Percentiles rank a stretch among this genome's conserved stretches.
phyloP scores from a whole-genome alignment of 2,329 filamentous ascomycete genomes.

The Claviceps fusiformis region DNA sequence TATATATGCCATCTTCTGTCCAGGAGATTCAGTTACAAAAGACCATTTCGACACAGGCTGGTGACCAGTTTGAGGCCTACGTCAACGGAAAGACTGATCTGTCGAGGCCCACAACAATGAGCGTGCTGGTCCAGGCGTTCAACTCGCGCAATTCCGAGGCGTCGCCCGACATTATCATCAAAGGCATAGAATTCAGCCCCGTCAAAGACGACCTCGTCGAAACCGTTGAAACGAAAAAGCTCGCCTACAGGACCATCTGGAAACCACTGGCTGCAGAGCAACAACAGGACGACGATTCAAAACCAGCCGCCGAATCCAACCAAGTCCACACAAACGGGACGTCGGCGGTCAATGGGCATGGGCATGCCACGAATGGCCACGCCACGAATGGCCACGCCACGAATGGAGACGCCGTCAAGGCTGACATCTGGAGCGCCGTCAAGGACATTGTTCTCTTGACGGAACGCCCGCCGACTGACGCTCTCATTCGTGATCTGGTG shows the following conservation, averaged over 20 bases:
- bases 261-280: neutral
- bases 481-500: neutral
- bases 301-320: neutral
- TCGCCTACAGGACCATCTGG: neutral
- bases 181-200: conserved; percentile 26
- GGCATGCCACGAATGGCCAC: neutral
- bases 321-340: neutral
- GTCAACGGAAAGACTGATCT: neutral
- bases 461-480: neutral
- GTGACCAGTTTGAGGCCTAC: neutral
- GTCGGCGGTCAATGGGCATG: neutral
- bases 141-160: conserved; percentile 10
- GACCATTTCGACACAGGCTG: neutral
- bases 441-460: neutral
- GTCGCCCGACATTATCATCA: conserved; percentile 20
- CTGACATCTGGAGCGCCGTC: neutral
- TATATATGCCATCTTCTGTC: conserved; percentile 24
- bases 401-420: neutral
- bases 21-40: conserved; percentile 14
- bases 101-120: neutral
- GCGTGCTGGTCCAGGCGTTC: conserved; percentile 8
- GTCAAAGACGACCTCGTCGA: conserved; percentile 20
- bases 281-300: neutral
- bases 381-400: neutral
- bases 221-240: neutral